phyloP scores from a whole-genome alignment of 768 basidiomycete species.

The Hemileccinum impolitum region DNA sequence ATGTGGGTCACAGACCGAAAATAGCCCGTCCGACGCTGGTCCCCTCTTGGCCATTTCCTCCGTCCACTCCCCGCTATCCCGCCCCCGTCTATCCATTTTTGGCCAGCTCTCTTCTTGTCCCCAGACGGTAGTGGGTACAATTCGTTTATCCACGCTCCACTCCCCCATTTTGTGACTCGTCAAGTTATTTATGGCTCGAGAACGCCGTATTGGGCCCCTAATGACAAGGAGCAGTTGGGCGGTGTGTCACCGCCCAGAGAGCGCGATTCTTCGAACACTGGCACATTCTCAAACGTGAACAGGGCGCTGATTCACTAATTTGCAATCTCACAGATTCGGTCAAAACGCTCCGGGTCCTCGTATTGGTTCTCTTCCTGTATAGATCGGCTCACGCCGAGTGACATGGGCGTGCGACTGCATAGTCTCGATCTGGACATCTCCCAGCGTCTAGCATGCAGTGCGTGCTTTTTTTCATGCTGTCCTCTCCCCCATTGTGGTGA shows the following conservation, averaged over 20 bases:
- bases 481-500: not conserved
- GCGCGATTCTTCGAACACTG: not conserved
- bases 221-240: not conserved
- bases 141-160: not conserved
- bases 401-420: not conserved
- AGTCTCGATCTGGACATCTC: not conserved
- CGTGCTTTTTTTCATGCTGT: too few species aligned
- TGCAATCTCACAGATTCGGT: not conserved
- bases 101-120: conserved; percentile 1
- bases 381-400: not conserved
- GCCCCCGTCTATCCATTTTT: conserved; percentile 1
- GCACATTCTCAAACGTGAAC: not conserved
- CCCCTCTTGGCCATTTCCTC: not conserved
- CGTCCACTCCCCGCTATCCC: not conserved
- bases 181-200: conserved; percentile 1
- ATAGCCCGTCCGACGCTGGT: not conserved
- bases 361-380: not conserved
- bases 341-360: not conserved
- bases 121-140: not conserved
- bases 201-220: not conserved
- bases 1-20: not conserved
- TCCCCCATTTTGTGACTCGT: not conserved
- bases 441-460: not conserved
- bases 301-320: not conserved
- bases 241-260: not conserved